Percentiles rank a stretch among this genome's conserved stretches.
These are phyloP conservation scores for Candida chilensis DNA, from an alignment of 805 yeast species.

Conservation along the genomic window DNA sequence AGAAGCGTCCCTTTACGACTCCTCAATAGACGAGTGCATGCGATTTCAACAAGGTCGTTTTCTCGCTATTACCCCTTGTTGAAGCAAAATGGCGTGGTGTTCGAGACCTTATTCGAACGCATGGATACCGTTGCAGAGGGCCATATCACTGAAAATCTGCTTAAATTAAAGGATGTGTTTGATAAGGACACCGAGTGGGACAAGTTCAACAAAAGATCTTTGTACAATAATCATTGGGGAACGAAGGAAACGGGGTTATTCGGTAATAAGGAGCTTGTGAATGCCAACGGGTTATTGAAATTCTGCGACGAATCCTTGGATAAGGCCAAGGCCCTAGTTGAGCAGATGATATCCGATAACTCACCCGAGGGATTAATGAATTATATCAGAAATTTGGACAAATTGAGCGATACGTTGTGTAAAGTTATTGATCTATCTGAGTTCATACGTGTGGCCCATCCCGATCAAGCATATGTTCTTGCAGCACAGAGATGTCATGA, in stretches of 20 bases:
- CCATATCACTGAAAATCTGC: too few relatives aligned
- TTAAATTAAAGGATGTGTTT: too few relatives aligned
- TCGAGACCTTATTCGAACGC: too few relatives aligned
- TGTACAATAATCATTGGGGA: too few relatives aligned
- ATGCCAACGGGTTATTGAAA: constrained; percentile 61
- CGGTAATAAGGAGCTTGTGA: constrained; percentile 56
- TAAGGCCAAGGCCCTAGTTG: constrained; percentile 55
- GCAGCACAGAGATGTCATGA: constrained; percentile 89
- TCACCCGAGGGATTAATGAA: constrained; percentile 27
- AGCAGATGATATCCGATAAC: constrained; percentile 39
- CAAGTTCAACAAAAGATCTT: constrained; percentile 39
- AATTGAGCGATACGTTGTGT: constrained; percentile 81
- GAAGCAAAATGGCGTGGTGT: too few relatives aligned
- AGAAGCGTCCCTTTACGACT: too few relatives aligned
- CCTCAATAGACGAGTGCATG: too few relatives aligned
- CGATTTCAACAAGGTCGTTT: too few relatives aligned
- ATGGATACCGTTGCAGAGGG: too few relatives aligned
- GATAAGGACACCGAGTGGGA: constrained; percentile 55
- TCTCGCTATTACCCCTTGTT: too few relatives aligned
- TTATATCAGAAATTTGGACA: constrained; percentile 65
- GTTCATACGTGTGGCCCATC: constrained; percentile 84
- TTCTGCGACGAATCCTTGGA: constrained; percentile 60
- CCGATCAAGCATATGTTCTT: constrained; percentile 54
- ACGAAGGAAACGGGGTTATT: too few relatives aligned
- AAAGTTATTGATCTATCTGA: constrained; percentile 92